A percentile compares a stretch with the other conserved stretches of the same genome.
phyloP scores from a whole-genome alignment of 345 rosid species.

The Cardamine chenopodiifolia region DNA sequence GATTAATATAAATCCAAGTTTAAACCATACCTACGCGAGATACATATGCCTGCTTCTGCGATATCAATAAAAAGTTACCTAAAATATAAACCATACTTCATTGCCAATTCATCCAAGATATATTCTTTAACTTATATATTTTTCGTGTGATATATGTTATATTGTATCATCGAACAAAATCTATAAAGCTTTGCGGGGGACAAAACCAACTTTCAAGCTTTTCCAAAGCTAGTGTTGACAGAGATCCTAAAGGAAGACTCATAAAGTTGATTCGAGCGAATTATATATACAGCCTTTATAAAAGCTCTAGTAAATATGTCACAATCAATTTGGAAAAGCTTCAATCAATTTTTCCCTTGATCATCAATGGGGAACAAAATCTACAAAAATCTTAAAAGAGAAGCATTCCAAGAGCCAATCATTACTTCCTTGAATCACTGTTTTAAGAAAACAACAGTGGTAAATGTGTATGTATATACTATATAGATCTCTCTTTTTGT shows the following conservation, averaged over 20 bases:
- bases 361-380: constrained; percentile 41
- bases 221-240: constrained; percentile 39
- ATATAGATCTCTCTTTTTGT: neutral
- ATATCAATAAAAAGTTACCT: neutral
- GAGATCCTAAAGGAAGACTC: constrained; percentile 32
- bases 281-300: neutral
- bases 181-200: constrained; percentile 32
- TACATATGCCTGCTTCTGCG: constrained; percentile 7
- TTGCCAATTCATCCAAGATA: constrained; percentile 8
- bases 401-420: constrained; percentile 41
- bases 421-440: constrained; percentile 36
- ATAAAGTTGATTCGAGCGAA: constrained; percentile 21
- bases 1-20: neutral
- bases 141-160: constrained; percentile 14
- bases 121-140: neutral
- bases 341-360: constrained; percentile 30
- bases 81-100: neutral
- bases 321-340: constrained; percentile 12
- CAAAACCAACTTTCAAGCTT: constrained; percentile 31
- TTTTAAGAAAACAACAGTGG: constrained; percentile 2
- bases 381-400: constrained; percentile 41
- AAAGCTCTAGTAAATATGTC: constrained; percentile 15
- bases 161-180: constrained; percentile 1
- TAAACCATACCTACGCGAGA: neutral
- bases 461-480: neutral